A percentile compares a stretch with the other conserved stretches of the same genome.
Conservation (phyloP, 305 asterid species). For the Fraxinus sp. region DNA sequence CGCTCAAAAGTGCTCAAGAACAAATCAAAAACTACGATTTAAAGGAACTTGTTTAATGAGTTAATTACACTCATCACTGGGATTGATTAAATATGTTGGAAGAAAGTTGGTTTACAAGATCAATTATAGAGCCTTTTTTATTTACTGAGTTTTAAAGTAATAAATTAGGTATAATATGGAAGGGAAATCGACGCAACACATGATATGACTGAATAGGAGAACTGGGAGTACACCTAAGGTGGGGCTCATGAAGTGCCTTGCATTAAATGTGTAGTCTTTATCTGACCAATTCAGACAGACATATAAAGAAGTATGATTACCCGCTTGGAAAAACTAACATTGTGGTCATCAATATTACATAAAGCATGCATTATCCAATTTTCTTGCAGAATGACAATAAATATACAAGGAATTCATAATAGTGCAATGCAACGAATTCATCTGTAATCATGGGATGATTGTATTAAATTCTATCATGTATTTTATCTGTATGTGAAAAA, state of each 20-base stretch:
- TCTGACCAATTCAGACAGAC: not conserved
- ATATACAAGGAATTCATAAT: not conserved
- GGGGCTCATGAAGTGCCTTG: not conserved
- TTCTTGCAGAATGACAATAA: not conserved
- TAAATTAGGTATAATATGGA: not conserved
- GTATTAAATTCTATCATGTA: not conserved
- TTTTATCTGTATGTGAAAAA: not conserved
- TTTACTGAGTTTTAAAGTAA: not conserved
- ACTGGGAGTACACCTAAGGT: not conserved
- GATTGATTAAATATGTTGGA: not conserved
- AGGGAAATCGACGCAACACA: not conserved
- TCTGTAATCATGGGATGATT: not conserved
- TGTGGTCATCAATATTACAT: not conserved
- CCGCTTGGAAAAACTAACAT: not conserved
- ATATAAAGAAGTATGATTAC: not conserved
- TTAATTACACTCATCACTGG: not conserved
- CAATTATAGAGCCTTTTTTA: not conserved
- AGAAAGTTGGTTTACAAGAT: not conserved
- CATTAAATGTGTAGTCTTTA: not conserved
- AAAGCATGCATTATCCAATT: not conserved
- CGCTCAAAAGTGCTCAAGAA: too few species aligned
- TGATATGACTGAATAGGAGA: not conserved
- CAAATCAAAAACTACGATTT: too few species aligned
- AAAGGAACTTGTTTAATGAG: too few species aligned
- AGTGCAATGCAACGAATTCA: not conserved